These are phyloP conservation scores for Penicillium salamii DNA, from an alignment of 495 filamentous ascomycete species.

Conservation along the genomic window DNA sequence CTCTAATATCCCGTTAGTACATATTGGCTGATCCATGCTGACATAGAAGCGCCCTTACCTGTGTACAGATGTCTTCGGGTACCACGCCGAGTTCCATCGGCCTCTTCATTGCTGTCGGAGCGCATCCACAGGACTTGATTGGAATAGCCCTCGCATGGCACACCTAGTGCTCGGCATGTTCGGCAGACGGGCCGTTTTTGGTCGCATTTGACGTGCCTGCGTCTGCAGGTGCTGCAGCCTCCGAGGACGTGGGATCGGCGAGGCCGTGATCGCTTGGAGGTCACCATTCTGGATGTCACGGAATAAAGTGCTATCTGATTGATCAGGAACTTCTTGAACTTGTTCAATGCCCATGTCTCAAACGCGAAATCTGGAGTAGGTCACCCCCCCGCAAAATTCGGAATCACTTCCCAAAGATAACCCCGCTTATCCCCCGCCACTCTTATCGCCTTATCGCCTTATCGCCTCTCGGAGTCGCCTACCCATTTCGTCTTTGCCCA, in stretches of 20 bases:
- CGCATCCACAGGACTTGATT: conserved; percentile 33
- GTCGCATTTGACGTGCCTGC: conserved; percentile 42
- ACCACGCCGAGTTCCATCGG: conserved; percentile 16
- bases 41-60: conserved; percentile 11
- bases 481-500: conserved; percentile 15
- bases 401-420: neutral
- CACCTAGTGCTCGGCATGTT: conserved; percentile 25
- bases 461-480: conserved; percentile 42
- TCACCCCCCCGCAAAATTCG: conserved; percentile 1
- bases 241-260: conserved; percentile 32
- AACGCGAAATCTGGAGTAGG: neutral
- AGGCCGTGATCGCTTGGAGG: conserved; percentile 18
- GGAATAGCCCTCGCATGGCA: conserved; percentile 32
- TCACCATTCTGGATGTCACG: conserved; percentile 11
- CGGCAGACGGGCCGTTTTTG: conserved; percentile 35
- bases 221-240: conserved; percentile 34
- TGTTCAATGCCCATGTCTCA: neutral
- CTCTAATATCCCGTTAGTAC: conserved; percentile 17
- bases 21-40: neutral
- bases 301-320: neutral
- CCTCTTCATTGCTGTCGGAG: conserved; percentile 3
- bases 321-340: neutral
- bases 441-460: conserved; percentile 2
- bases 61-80: conserved; percentile 34
- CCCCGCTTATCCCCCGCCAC: neutral